phyloP scores from a whole-genome alignment of 2,329 filamentous ascomycete genomes.

The Aspergillus fumigatiaffinis region DNA sequence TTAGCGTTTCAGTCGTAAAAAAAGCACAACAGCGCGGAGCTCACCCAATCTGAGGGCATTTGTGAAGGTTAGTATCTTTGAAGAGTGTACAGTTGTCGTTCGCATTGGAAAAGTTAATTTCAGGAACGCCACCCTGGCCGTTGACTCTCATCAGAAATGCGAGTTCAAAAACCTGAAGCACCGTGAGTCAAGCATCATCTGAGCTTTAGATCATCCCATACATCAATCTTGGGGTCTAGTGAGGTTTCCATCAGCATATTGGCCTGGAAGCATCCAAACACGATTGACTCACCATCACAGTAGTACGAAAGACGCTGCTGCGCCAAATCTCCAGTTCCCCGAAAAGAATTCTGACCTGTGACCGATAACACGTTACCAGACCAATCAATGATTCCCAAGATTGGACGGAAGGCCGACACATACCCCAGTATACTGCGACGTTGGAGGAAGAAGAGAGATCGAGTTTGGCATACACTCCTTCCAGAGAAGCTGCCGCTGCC shows the following conservation, averaged over 20 bases:
- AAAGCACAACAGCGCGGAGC: conserved; percentile 16
- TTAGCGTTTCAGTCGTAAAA: neutral
- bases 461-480: conserved; percentile 38
- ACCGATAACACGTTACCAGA: neutral
- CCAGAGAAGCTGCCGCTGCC: conserved; percentile 27
- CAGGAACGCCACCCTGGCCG: conserved; percentile 46
- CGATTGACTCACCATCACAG: conserved; percentile 50
- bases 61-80: conserved; percentile 53
- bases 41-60: conserved; percentile 64
- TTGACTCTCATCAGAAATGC: conserved; percentile 60
- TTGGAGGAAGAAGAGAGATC: conserved; percentile 48
- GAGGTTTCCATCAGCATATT: conserved; percentile 9
- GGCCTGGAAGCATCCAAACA: neutral
- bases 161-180: conserved; percentile 56
- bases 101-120: conserved; percentile 62
- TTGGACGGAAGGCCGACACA: neutral
- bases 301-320: conserved; percentile 58
- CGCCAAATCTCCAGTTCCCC: conserved; percentile 40
- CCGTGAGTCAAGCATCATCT: conserved; percentile 7
- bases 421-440: conserved; percentile 64
- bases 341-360: conserved; percentile 59
- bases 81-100: conserved; percentile 60
- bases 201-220: conserved; percentile 1
- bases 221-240: conserved; percentile 27
- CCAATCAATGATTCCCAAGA: neutral